Evolutionary conservation across 2,329 filamentous ascomycete genomes (phyloP), one percentile per base, ranked within the genome.

Genomic region (Acrodontium crateriforme): DNA sequence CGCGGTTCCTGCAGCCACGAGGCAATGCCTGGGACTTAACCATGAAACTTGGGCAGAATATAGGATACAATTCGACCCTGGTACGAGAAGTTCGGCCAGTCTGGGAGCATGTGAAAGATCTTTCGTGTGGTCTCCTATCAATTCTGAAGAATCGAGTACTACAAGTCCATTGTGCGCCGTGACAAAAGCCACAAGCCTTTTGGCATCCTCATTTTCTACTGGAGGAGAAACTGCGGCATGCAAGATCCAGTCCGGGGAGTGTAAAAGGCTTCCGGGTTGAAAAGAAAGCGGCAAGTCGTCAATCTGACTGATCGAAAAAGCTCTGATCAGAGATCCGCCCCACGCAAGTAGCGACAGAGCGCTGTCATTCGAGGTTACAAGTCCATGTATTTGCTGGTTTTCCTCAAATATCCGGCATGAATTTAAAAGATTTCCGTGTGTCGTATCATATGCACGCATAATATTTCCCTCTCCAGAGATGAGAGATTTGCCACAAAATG

Each of bases 151-250:
- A 6, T 22, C 13, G 23, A 30, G 26, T 8, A 37, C 45, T 5
- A 81, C 52, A 4, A 91, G 62, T 27, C 82, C 76, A 61, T 95
- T 94, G 54, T 95, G 85, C 2, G 87, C 83, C 2, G 84, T 93
- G 10, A 91, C 63, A 8, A 89, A 53, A 10, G 72, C 71, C 10
- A 69, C 72, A 8, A 54, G 49, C 9, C 19, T 24, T 5, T 13
- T 11, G 2, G 18, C 12, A 7, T 29, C 25, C 8, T 23, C 23
- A 7, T 27, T n/a, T 7, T 24, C 19, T 6, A n/a, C 17, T 4
- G 11, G 20, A 6, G 27, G 28, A 25, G 66, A 68, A 31, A 75
- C 54, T 18, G 61, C 56, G 18, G 67, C 75, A 49, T 81, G 71
- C 41, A 87, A 68, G 37, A 91, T 73, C 82, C 83, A 89, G 53